Base-by-base conservation (phyloP, 352 stramenopile genomes). In the Phytophthora uliginosa region DNA sequence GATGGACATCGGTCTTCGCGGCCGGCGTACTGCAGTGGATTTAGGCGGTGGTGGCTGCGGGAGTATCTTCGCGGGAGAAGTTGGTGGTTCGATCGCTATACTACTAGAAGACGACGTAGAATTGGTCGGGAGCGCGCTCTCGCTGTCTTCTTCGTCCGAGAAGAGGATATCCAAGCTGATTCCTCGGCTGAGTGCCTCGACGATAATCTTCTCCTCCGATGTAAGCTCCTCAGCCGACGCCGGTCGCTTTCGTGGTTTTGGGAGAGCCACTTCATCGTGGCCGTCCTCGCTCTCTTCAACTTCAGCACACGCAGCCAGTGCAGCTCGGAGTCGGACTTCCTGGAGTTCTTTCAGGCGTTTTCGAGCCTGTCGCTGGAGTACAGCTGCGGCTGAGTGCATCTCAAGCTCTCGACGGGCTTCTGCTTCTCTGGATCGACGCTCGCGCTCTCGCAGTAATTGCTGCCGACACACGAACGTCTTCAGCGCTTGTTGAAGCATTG, bases 101-200 rank as follows among this genome's bases (percentile, higher is more conserved):
- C 45, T 59, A n/a, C 28, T 66, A n/a, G 66, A 68, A 4, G 61
- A 74, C 2, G 68, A 64, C 6, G 58, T 65, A 9, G 63, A 73
- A 24, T 63, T 59, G 1, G 59, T 76, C 6, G 65, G 55, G 4
- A 45, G 52, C 17, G 34, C 38, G 18, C 58, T 66, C 20, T 69
- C 66, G 40, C 10, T 56, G 34, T 71, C 76, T 58, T 81, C 76
- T 57, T 79, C 72, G 31, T 88, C 81, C 2, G 84, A 89, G 59
- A 91, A 89, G 26, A 91, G 71, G 51, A 91, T 63, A 33, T 91
- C 84, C 20, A 91, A 72, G 59, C 84, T 90, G 45, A 89, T 77
- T 15, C 79, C 82, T 68, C 71, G 63, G 24, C 50, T 74, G 0
- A 86, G 33, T 18, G 70, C 62, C 12, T 76, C 70, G 3, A 59